These are phyloP conservation scores for Mucor plumbeus DNA, from an alignment of 371 early-diverging fungal species.

Conservation along the genomic window DNA sequence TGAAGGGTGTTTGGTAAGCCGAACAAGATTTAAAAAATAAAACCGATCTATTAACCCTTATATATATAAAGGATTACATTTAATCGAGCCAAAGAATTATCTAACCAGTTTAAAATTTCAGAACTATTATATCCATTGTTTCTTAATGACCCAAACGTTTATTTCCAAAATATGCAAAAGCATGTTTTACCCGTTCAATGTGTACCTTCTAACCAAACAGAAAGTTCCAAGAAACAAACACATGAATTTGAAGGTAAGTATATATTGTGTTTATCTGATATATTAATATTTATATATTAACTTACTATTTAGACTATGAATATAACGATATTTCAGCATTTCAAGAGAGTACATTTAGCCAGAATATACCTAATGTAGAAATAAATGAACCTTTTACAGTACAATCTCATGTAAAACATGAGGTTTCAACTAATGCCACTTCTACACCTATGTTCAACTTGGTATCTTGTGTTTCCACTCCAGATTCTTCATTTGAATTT, in stretches of 20 bases:
- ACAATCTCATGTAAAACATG: not conserved
- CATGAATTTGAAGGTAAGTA: not conserved
- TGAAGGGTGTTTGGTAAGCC: conserved; percentile 78
- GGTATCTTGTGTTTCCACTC: not conserved
- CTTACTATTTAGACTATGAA: not conserved
- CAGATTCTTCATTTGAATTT: not conserved
- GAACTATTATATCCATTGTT: conserved; percentile 72
- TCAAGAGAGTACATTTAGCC: not conserved
- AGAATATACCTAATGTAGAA: not conserved
- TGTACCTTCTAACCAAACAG: not conserved
- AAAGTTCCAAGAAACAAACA: not conserved
- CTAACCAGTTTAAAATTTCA: conserved; percentile 64
- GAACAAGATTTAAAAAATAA: too few species aligned
- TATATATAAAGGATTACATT: conserved; percentile 58
- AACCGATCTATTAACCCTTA: not conserved
- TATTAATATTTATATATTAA: not conserved
- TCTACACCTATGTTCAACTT: not conserved
- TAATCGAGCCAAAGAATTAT: conserved; percentile 63
- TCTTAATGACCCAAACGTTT: conserved; percentile 54
- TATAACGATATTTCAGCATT: not conserved
- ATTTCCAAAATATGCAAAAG: conserved; percentile 1
- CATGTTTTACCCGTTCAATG: not conserved
- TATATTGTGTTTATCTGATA: not conserved
- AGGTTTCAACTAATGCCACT: not conserved
- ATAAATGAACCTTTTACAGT: not conserved